phyloP scores from a whole-genome alignment of 805 yeast genomes.

The Danielozyma ontarioensis region DNA sequence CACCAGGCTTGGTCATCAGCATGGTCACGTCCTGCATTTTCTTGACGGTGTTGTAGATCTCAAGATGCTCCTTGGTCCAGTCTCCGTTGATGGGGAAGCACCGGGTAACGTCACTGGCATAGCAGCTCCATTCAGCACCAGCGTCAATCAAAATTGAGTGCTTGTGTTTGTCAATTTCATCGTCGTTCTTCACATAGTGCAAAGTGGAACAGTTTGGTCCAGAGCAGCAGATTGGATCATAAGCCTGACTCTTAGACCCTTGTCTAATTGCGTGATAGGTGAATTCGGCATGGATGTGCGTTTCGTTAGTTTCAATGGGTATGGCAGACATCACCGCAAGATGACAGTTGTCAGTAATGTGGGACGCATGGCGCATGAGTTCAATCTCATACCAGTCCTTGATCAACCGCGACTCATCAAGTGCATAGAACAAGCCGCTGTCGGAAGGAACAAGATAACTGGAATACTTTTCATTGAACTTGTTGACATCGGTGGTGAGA shows the following conservation, averaged over 20 bases:
- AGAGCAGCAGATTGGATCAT: slow-evolving; percentile 94
- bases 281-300: slow-evolving; percentile 94
- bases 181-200: slow-evolving; percentile 82
- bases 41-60: slow-evolving; percentile 70
- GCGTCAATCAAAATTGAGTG: slow-evolving; percentile 83
- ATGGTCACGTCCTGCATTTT: slow-evolving; percentile 78
- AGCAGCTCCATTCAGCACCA: slow-evolving; percentile 94
- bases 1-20: slow-evolving; percentile 76
- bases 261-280: slow-evolving; percentile 89
- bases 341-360: slow-evolving; percentile 84
- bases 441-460: slow-evolving; percentile 39
- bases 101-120: slow-evolving; percentile 91
- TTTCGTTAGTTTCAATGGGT: slow-evolving; percentile 82
- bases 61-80: slow-evolving; percentile 84
- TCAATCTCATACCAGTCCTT: slow-evolving; percentile 81
- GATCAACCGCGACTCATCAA: slow-evolving; percentile 82
- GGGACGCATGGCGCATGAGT: slow-evolving; percentile 73
- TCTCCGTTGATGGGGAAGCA: slow-evolving; percentile 89
- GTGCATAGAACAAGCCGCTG: slow-evolving; percentile 52
- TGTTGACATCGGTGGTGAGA: slow-evolving; percentile 54
- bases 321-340: slow-evolving; percentile 88
- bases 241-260: slow-evolving; percentile 84
- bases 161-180: slow-evolving; percentile 45
- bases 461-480: slow-evolving; percentile 34
- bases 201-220: slow-evolving; percentile 89